phyloP scores from a whole-genome alignment of 768 basidiomycete genomes.

The Dentipellis sp. region DNA sequence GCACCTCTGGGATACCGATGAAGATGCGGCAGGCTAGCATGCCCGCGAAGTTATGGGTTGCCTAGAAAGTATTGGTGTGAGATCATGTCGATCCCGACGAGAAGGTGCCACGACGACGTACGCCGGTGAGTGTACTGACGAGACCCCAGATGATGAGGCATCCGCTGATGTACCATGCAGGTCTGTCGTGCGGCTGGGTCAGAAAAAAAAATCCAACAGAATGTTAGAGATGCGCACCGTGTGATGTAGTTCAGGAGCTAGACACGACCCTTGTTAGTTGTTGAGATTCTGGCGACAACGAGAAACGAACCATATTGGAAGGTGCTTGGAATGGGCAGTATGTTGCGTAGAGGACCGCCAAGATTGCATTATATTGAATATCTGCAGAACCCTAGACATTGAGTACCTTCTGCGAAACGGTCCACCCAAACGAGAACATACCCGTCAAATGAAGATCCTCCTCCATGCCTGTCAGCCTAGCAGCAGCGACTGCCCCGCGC shows the following conservation, averaged over 20 bases:
- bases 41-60: conserved; percentile 44
- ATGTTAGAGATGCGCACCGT: not conserved
- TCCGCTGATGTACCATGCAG: conserved; percentile 49
- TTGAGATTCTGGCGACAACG: too few relatives aligned
- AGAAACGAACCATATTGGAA: conserved; percentile 48
- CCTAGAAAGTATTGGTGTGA: conserved; percentile 22
- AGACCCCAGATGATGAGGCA: conserved; percentile 58
- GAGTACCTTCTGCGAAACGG: not conserved
- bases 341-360: conserved; percentile 47
- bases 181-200: conserved; percentile 25
- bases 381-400: conserved; percentile 21
- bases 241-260: not conserved
- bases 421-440: not conserved
- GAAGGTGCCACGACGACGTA: conserved; percentile 18
- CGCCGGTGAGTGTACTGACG: conserved; percentile 54
- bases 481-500: conserved; percentile 30
- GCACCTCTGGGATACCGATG: conserved; percentile 52
- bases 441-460: conserved; percentile 22
- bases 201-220: not conserved
- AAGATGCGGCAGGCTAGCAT: conserved; percentile 50
- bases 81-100: not conserved
- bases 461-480: conserved; percentile 31
- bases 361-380: conserved; percentile 40
- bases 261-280: not conserved
- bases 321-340: conserved; percentile 60